These are phyloP conservation scores for Microstroma glucosiphilum DNA, from an alignment of 1,284 basidiomycete species.

Conservation along the genomic window DNA sequence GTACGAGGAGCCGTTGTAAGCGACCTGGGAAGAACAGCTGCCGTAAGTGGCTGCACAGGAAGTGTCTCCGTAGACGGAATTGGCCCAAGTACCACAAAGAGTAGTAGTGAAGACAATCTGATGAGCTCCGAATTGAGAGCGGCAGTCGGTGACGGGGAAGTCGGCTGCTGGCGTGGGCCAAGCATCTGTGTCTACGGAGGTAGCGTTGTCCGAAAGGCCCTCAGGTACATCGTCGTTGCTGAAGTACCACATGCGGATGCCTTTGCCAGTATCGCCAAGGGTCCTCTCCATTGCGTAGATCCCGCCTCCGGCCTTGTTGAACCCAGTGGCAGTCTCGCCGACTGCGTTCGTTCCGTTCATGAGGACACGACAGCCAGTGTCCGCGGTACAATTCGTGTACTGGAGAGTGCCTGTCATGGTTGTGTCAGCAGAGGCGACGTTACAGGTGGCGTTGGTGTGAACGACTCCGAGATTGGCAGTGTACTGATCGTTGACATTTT, in stretches of 20 bases:
- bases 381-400: slow-evolving; percentile 35
- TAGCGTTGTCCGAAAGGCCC: slow-evolving; percentile 26
- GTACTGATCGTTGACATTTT: slow-evolving; percentile 46
- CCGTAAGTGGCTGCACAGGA: slow-evolving; percentile 29
- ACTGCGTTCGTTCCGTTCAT: slow-evolving; percentile 26
- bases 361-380: slow-evolving; percentile 38
- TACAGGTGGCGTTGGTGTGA: slow-evolving; percentile 34
- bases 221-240: slow-evolving; percentile 17
- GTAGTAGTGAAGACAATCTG: slow-evolving; percentile 45
- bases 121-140: slow-evolving; percentile 33
- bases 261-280: slow-evolving; percentile 36
- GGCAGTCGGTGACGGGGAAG: slow-evolving; percentile 35
- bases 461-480: slow-evolving; percentile 27
- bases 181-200: slow-evolving; percentile 23
- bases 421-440: slow-evolving; percentile 13
- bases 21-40: slow-evolving; percentile 35
- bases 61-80: slow-evolving; percentile 11
- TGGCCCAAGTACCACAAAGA: slow-evolving; percentile 44
- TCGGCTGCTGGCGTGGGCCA: slow-evolving; percentile 40
- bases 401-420: slow-evolving; percentile 24
- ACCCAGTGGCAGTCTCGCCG: slow-evolving; percentile 29
- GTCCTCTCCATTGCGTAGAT: slow-evolving; percentile 45
- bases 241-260: slow-evolving; percentile 47
- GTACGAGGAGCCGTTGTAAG: slow-evolving; percentile 30
- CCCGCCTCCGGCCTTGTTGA: slow-evolving; percentile 42